Evolutionary conservation across 176 grass and related monocot species (phyloP).

Genomic region (Eleusine coracana): DNA sequence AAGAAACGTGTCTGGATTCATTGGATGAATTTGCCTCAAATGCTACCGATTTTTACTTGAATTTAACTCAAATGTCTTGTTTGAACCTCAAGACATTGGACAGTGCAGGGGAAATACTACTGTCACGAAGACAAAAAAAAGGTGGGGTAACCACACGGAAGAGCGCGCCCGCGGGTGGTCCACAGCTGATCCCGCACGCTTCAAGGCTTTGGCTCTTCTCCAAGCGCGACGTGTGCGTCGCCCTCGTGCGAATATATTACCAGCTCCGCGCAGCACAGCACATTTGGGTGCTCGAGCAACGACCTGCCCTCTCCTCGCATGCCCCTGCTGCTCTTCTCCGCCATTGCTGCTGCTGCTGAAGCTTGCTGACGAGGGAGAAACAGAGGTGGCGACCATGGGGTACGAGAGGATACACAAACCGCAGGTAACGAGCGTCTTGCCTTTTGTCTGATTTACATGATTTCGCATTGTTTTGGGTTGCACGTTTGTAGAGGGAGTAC

Average conservation of each 20-base stretch:
- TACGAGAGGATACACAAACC: constrained; percentile 94
- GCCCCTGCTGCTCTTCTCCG: not conserved
- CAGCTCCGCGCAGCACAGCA: not conserved
- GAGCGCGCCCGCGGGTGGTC: constrained; percentile 12
- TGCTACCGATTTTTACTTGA: not conserved
- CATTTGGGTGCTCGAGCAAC: constrained; percentile 9
- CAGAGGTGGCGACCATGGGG: constrained; percentile 39
- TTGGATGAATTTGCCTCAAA: not conserved
- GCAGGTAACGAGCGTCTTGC: constrained; percentile 49
- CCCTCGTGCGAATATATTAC: constrained; percentile 2
- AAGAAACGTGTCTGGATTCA: not conserved
- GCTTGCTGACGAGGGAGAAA: not conserved
- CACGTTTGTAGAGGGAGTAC: no score
- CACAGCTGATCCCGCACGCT: constrained; percentile 20
- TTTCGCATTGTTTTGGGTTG: no score
- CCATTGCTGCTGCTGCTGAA: not conserved
- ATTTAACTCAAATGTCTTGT: not conserved
- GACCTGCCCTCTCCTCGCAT: not conserved
- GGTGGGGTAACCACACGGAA: not conserved
- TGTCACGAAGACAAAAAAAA: no score
- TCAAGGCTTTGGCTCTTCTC: not conserved
- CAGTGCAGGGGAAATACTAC: not conserved
- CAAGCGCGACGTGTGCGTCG: not conserved
- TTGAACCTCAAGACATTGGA: not conserved
- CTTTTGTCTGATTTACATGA: not conserved